Percentiles rank a stretch among this genome's conserved stretches.
Evolutionary conservation across 306 rosid genomes (phyloP).

Genomic region (Coriaria nepalensis): DNA sequence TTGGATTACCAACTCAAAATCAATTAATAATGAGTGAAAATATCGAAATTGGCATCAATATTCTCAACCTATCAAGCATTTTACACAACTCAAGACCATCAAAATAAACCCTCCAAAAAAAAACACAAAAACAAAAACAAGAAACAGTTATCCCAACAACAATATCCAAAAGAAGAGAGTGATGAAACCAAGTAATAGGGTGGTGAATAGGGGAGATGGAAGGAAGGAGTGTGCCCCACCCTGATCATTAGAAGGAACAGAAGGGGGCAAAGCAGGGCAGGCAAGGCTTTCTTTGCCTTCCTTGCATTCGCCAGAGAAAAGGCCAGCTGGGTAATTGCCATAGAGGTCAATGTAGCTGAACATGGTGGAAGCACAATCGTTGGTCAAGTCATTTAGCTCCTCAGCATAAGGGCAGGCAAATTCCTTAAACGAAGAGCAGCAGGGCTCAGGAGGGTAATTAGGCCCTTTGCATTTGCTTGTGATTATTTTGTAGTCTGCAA

Average conservation of each 20-base stretch:
- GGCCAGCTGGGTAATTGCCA: constrained; percentile 91
- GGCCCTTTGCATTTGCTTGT: constrained; percentile 94
- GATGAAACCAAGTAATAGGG: too few relatives aligned
- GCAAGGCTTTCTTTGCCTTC: constrained; percentile 55
- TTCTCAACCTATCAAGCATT: too few relatives aligned
- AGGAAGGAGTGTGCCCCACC: neutral
- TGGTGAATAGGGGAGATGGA: too few relatives aligned
- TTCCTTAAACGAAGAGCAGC: constrained; percentile 55
- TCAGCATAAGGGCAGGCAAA: constrained; percentile 73
- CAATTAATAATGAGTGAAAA: too few relatives aligned
- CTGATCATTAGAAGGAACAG: constrained; percentile 20
- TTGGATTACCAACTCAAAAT: too few relatives aligned
- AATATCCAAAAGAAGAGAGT: too few relatives aligned
- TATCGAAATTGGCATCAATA: too few relatives aligned
- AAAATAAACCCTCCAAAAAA: too few relatives aligned
- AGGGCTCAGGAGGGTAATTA: constrained; percentile 29
- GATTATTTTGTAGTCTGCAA: constrained; percentile 64
- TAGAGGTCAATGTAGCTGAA: constrained; percentile 90
- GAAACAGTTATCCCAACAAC: too few relatives aligned
- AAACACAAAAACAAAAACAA: too few relatives aligned
- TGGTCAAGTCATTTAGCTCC: constrained; percentile 52
- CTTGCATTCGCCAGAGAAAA: constrained; percentile 60
- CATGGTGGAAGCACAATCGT: constrained; percentile 82
- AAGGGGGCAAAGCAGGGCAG: constrained; percentile 60
- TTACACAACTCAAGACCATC: too few relatives aligned